Evolutionary conservation across 2,329 filamentous ascomycete species (phyloP).

Genomic region (Fusarium floridanum): DNA sequence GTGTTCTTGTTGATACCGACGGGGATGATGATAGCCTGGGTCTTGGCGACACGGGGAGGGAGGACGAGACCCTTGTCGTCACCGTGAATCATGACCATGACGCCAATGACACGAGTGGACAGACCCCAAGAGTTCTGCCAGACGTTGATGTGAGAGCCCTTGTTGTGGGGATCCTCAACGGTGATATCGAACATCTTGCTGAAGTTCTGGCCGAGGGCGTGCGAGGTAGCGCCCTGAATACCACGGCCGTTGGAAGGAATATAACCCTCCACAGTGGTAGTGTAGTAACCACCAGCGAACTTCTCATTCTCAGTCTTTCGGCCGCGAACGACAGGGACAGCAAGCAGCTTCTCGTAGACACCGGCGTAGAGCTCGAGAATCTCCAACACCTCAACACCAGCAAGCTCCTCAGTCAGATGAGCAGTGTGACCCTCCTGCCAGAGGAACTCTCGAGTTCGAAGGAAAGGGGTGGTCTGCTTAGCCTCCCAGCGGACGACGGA

Average conservation of each 20-base stretch:
- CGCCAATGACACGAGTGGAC: conserved; percentile 95
- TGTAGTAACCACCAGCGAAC: conserved; percentile 96
- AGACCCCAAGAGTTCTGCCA: conserved; percentile 99
- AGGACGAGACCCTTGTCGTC: conserved; percentile 96
- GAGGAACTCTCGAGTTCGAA: conserved; percentile 93
- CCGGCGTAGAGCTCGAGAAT: conserved; percentile 94
- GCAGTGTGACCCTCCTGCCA: conserved; percentile 98
- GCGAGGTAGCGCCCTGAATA: conserved; percentile 95
- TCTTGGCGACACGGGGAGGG: conserved; percentile 88
- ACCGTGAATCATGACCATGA: conserved; percentile 98
- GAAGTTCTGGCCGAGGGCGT: conserved; percentile 97
- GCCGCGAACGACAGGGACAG: conserved; percentile 93
- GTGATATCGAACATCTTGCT: conserved; percentile 99
- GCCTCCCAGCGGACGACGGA: conserved; percentile 94
- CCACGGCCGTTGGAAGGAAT: conserved; percentile 95
- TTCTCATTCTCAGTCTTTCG: conserved; percentile 98
- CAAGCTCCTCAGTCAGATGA: conserved; percentile 85
- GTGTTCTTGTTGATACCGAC: conserved; percentile 94
- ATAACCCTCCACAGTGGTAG: conserved; percentile 96
- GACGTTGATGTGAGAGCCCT: conserved; percentile 84
- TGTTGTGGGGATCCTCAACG: conserved; percentile 89
- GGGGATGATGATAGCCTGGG: conserved; percentile 88
- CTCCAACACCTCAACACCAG: conserved; percentile 87
- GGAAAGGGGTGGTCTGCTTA: conserved; percentile 89
- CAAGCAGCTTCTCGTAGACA: conserved; percentile 93